Evolutionary conservation across 2,329 filamentous ascomycete species (phyloP), one percentile per base, ranked within the genome.

Genomic region (Sphaerulina musiva): DNA sequence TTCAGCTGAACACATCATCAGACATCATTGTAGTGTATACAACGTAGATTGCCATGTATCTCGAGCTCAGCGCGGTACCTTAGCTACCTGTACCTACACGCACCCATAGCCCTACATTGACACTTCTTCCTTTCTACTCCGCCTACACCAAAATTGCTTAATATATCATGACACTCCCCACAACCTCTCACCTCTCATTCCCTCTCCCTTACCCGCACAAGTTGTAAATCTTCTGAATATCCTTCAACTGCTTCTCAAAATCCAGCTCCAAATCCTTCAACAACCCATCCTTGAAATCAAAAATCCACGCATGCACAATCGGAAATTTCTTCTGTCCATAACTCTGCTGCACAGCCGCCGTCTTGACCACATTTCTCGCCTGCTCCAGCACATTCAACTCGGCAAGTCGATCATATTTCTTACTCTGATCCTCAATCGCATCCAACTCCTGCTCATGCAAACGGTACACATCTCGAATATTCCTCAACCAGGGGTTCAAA

Each of bases 401-500:
- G 3, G 55, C 52, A 29, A 57, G 47, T 17, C 51, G 29, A 43
- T 51, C 54, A 36, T 54, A 57, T 48, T 54, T 54, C 31, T 54
- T 41, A n/a, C 55, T 48, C 51, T 54, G 39, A 26, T 55, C 51
- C 43, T 39, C 29, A 20, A 48, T 55, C 26, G 48, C 39, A 9
- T 55, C 53, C 17, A 55, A 44, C 48, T 55, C 53, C 43, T 51
- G 26, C 45, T 55, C 53, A 44, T 55, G 44, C 43, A 55, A 12
- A 20, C 52, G 47, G 17, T 54, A 57, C 23, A 51, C 52, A 14
- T 50, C 72, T 48, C 79, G 72, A 58, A 83, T 68, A 11, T 80
- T 79, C 59, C 77, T 69, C 46, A 84, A 69, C 82, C 82, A 85
- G 29, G 75, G 75, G 64, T 84, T 81, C 58, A 84, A 61, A 14